Conservation (phyloP, 306 rosid genomes). For the Calophaca sinica region DNA sequence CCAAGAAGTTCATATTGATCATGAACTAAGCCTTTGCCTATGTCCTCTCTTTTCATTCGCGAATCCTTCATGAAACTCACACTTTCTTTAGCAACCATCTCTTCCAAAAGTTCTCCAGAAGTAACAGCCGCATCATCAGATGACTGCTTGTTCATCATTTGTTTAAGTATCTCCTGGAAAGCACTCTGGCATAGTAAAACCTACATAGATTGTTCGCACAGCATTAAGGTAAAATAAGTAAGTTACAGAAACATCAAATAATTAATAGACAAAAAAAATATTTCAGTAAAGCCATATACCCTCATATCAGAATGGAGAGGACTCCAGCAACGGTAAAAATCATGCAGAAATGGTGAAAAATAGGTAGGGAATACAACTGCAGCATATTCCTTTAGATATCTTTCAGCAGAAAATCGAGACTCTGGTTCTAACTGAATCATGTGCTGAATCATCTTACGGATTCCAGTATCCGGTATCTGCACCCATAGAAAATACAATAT, state of each 20-base stretch:
- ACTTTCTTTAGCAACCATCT: conserved; percentile 64
- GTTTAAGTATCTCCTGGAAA: conserved; percentile 90
- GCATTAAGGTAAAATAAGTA: conserved; percentile 33
- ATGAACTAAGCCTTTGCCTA: conserved; percentile 63
- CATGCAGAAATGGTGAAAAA: conserved; percentile 91
- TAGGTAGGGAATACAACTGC: conserved; percentile 82
- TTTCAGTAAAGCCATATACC: conserved; percentile 54
- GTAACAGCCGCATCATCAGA: conserved; percentile 51
- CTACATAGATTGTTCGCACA: conserved; percentile 50
- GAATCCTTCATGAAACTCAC: conserved; percentile 60
- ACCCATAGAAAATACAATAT: conserved; percentile 40
- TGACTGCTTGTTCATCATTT: conserved; percentile 72
- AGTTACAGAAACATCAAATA: conserved; percentile 41
- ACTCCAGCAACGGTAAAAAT: conserved; percentile 90
- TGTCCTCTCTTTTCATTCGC: conserved; percentile 55
- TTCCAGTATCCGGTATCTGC: conserved; percentile 95
- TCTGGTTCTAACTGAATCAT: conserved; percentile 97
- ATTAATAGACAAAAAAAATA: conserved; percentile 12
- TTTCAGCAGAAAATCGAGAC: conserved; percentile 83
- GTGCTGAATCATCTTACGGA: conserved; percentile 91
- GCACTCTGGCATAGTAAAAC: conserved; percentile 90
- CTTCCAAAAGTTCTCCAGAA: conserved; percentile 59
- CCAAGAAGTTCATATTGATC: conserved; percentile 80
- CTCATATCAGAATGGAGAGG: conserved; percentile 94
- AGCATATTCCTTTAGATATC: conserved; percentile 82